phyloP scores from a whole-genome alignment of 2,329 filamentous ascomycete genomes.

The Phoma herbarum region DNA sequence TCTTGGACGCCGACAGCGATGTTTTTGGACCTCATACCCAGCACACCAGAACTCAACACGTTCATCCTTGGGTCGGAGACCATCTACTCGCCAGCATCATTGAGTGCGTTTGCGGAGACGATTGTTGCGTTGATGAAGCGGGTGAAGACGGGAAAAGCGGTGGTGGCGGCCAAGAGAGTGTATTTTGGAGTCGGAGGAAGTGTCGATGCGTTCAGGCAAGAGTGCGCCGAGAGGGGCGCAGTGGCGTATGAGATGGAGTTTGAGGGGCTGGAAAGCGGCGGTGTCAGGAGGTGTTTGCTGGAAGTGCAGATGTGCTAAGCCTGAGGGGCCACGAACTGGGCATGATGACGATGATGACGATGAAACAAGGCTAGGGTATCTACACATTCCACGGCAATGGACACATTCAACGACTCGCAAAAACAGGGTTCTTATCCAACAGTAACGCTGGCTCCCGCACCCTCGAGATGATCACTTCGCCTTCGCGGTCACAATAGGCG shows the following conservation, averaged over 20 bases:
- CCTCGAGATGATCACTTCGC: constrained; percentile 3
- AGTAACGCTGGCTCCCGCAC: background rate
- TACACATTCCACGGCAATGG: constrained; percentile 1
- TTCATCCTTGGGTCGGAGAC: constrained; percentile 78
- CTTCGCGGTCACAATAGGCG: constrained; percentile 28
- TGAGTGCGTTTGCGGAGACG: constrained; percentile 73
- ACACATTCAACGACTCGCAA: background rate
- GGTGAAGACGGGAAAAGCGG: constrained; percentile 65
- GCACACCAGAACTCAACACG: constrained; percentile 50
- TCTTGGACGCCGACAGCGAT: constrained; percentile 69
- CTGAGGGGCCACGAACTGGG: background rate
- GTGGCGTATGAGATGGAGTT: constrained; percentile 61
- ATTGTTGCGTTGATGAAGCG: constrained; percentile 66
- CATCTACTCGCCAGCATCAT: constrained; percentile 79
- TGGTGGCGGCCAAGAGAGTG: constrained; percentile 79
- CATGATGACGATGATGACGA: background rate
- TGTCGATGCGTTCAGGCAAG: constrained; percentile 73
- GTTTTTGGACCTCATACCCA: constrained; percentile 67
- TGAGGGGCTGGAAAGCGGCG: constrained; percentile 52
- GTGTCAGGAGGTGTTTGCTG: constrained; percentile 58
- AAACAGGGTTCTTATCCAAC: background rate
- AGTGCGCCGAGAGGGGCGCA: constrained; percentile 53
- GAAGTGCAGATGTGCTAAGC: constrained; percentile 54
- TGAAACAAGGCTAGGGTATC: constrained; percentile 6
- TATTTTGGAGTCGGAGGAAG: constrained; percentile 89